A percentile compares a stretch with the other conserved stretches of the same genome.
phyloP scores from a whole-genome alignment of 2,329 filamentous ascomycete species.

The Xylariaceae sp. region DNA sequence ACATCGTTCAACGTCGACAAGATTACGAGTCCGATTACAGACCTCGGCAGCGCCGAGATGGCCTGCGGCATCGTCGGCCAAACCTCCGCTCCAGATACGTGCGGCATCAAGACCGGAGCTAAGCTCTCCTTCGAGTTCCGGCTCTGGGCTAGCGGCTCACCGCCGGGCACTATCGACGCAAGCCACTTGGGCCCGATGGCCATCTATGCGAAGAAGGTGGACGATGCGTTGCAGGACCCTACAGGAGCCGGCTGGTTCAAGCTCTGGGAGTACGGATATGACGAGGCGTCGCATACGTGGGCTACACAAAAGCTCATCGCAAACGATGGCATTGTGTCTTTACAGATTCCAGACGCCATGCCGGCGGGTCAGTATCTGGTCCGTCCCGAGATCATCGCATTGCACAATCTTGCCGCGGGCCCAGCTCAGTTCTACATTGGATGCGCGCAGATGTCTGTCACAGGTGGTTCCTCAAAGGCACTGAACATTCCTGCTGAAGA shows the following conservation, averaged over 20 bases:
- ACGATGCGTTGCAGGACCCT: not conserved
- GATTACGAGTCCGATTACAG: conserved; percentile 20
- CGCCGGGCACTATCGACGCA: conserved; percentile 17
- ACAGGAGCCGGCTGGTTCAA: conserved; percentile 27
- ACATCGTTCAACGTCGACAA: conserved; percentile 14
- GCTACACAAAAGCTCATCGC: conserved; percentile 46
- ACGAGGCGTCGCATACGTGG: conserved; percentile 31
- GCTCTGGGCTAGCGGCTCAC: conserved; percentile 13
- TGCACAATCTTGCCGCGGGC: conserved; percentile 52
- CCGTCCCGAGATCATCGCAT: conserved; percentile 62
- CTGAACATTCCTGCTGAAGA: conserved; percentile 46
- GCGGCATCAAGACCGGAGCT: conserved; percentile 7
- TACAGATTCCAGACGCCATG: conserved; percentile 56
- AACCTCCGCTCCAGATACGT: conserved; percentile 13
- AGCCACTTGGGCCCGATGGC: conserved; percentile 23
- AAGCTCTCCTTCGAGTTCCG: conserved; percentile 26
- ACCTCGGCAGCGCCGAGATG: conserved; percentile 16
- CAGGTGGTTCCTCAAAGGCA: conserved; percentile 28
- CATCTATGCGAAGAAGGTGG: conserved; percentile 21
- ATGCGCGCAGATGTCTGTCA: conserved; percentile 7
- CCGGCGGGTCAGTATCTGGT: conserved; percentile 61
- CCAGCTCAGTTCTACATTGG: conserved; percentile 49
- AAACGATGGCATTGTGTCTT: conserved; percentile 53
- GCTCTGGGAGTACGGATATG: conserved; percentile 31
- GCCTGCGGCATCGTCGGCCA: conserved; percentile 21